These are phyloP conservation scores for Coemansia sp. DNA, from an alignment of 192 early-diverging fungal genomes.

Conservation along the genomic window DNA sequence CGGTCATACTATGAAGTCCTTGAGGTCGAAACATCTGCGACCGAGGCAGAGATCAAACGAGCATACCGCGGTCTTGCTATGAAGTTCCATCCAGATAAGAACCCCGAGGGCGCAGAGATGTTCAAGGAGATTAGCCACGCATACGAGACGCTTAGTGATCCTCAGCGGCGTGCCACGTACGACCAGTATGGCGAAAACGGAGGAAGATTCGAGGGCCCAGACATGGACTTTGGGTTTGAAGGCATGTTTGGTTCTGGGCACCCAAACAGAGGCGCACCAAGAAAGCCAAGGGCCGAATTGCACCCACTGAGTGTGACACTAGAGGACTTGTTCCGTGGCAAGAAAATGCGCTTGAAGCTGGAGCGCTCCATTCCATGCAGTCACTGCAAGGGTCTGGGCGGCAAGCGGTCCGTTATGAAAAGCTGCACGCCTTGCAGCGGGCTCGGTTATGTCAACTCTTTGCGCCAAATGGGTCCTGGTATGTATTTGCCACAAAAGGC, in stretches of 20 bases:
- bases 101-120: slow-evolving; percentile 72
- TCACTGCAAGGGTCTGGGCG: slow-evolving; percentile 50
- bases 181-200: slow-evolving; percentile 68
- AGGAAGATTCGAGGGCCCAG: slow-evolving; percentile 18
- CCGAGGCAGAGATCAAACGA: slow-evolving; percentile 53
- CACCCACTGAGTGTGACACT: slow-evolving; percentile 64
- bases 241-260: slow-evolving; percentile 20
- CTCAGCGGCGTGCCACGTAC: slow-evolving; percentile 67
- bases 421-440: slow-evolving; percentile 53
- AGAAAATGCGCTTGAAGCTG: slow-evolving; percentile 65
- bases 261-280: not conserved
- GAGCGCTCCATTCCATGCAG: slow-evolving; percentile 48
- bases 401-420: slow-evolving; percentile 33
- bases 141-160: slow-evolving; percentile 77
- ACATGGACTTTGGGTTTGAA: slow-evolving; percentile 32
- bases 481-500: slow-evolving; percentile 75
- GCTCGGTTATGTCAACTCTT: slow-evolving; percentile 26
- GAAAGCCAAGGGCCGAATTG: slow-evolving; percentile 22
- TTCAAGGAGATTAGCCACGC: slow-evolving; percentile 87
- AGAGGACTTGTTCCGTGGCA: slow-evolving; percentile 77
- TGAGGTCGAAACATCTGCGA: slow-evolving; percentile 46
- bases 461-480: slow-evolving; percentile 42
- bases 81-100: slow-evolving; percentile 67
- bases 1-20: slow-evolving; percentile 55
- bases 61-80: slow-evolving; percentile 67